Evolutionary conservation across 805 yeast species (phyloP).

Genomic region (Lipomyces orientalis): DNA sequence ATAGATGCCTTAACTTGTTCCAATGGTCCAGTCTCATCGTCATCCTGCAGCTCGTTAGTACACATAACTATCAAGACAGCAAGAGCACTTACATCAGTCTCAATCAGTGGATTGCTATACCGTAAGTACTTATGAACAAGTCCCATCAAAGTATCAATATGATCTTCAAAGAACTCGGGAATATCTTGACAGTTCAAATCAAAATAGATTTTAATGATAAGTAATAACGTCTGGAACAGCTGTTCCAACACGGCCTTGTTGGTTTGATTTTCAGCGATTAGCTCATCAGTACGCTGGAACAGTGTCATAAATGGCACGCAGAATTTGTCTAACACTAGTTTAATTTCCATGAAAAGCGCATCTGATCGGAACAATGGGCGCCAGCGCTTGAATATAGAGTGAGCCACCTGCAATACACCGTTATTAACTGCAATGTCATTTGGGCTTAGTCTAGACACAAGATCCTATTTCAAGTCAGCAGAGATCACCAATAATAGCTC

Average conservation of each 20-base stretch:
- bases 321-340: constrained; percentile 83
- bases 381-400: constrained; percentile 96
- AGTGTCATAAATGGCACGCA: constrained; percentile 77
- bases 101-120: constrained; percentile 61
- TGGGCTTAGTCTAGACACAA: constrained; percentile 67
- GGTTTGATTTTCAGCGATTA: constrained; percentile 55
- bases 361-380: constrained; percentile 92
- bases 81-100: constrained; percentile 46
- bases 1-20: constrained; percentile 80
- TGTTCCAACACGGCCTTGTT: constrained; percentile 60
- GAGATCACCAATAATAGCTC: not conserved
- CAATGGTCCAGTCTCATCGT: constrained; percentile 67
- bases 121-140: constrained; percentile 80
- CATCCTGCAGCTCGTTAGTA: constrained; percentile 44
- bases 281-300: constrained; percentile 67
- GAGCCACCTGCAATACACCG: constrained; percentile 90
- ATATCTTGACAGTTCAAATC: constrained; percentile 97
- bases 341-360: constrained; percentile 84
- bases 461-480: constrained; percentile 46
- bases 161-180: constrained; percentile 97
- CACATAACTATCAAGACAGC: not conserved
- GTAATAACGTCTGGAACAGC: constrained; percentile 70
- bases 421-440: constrained; percentile 76
- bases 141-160: constrained; percentile 75
- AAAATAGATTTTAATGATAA: constrained; percentile 80